Percentiles rank a stretch among this genome's conserved stretches.
Evolutionary conservation across 768 basidiomycete genomes (phyloP).

Genomic region (Russula sp.): DNA sequence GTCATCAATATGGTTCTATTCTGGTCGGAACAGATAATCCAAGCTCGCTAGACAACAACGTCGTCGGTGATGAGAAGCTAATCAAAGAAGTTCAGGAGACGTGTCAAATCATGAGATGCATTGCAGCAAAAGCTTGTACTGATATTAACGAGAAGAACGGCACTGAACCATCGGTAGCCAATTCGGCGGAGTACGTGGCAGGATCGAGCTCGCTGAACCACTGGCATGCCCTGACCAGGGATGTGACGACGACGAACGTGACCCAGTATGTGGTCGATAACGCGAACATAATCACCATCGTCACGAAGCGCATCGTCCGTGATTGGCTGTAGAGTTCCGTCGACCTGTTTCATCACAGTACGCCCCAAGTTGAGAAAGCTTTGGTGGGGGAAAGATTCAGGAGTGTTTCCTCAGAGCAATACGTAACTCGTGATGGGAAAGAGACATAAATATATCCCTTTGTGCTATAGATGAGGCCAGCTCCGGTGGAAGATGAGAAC

Average conservation of each 20-base stretch:
- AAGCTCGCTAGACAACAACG: constrained; percentile 22
- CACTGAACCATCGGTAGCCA: constrained; percentile 9
- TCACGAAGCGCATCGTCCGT: not conserved
- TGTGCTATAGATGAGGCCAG: not conserved
- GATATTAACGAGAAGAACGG: constrained; percentile 13
- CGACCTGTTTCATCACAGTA: not conserved
- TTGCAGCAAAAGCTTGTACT: not conserved
- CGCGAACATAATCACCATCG: constrained; percentile 7
- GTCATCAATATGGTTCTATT: not conserved
- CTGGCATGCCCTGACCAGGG: not conserved
- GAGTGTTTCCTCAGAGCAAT: constrained; percentile 8
- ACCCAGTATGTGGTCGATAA: constrained; percentile 16
- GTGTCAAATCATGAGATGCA: not conserved
- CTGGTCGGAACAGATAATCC: constrained; percentile 8
- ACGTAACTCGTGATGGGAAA: constrained; percentile 6
- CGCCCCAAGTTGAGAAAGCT: not conserved
- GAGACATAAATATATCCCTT: constrained; percentile 18
- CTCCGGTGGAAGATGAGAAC: not conserved
- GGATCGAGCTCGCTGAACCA: not conserved
- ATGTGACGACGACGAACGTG: not conserved
- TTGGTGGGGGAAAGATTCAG: not conserved
- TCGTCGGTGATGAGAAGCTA: constrained; percentile 20
- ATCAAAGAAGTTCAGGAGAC: not conserved
- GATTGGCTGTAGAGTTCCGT: not conserved
- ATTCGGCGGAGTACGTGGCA: not conserved